phyloP scores from a whole-genome alignment of 2,329 filamentous ascomycete genomes.

The Fusarium floridanum region DNA sequence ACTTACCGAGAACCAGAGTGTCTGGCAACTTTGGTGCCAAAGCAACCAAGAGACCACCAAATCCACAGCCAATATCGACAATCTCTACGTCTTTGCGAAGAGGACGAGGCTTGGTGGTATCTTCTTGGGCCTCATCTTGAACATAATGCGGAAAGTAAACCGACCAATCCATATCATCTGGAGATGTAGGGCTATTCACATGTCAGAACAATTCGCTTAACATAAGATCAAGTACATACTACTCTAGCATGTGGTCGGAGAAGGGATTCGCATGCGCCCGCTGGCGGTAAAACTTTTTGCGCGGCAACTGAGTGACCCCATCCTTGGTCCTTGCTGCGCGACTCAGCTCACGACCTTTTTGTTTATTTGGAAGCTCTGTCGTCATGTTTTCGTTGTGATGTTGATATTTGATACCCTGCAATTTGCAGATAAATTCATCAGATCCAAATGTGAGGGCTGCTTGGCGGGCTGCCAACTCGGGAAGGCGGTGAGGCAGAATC shows the following conservation, averaged over 20 bases:
- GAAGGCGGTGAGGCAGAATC: conserved; percentile 46
- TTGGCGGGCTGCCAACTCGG: conserved; percentile 31
- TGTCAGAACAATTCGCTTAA: conserved; percentile 27
- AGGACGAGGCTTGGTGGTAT: conserved; percentile 43
- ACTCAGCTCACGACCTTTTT: conserved; percentile 75
- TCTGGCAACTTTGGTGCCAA: conserved; percentile 85
- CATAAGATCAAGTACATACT: conserved; percentile 66
- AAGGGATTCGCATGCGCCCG: conserved; percentile 98
- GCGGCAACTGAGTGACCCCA: conserved; percentile 75
- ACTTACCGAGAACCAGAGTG: conserved; percentile 82
- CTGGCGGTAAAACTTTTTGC: conserved; percentile 97
- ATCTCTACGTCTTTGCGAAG: conserved; percentile 81
- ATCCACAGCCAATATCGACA: conserved; percentile 97
- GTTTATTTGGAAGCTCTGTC: conserved; percentile 62
- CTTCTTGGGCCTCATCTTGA: conserved; percentile 54
- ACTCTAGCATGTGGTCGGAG: conserved; percentile 89
- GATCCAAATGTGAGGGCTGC: conserved; percentile 27
- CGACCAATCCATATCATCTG: conserved; percentile 92
- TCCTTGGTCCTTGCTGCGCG: conserved; percentile 67
- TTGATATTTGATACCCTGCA: conserved; percentile 11
- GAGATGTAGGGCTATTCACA: conserved; percentile 76
- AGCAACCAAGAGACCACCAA: conserved; percentile 90
- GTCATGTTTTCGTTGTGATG: conserved; percentile 41
- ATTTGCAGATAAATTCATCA: conserved; percentile 27
- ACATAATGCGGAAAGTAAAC: conserved; percentile 83